Evolutionary conservation across 208 protist species (phyloP), one percentile per base, ranked within the genome.

Genomic region (Wallacemonas sp.): DNA sequence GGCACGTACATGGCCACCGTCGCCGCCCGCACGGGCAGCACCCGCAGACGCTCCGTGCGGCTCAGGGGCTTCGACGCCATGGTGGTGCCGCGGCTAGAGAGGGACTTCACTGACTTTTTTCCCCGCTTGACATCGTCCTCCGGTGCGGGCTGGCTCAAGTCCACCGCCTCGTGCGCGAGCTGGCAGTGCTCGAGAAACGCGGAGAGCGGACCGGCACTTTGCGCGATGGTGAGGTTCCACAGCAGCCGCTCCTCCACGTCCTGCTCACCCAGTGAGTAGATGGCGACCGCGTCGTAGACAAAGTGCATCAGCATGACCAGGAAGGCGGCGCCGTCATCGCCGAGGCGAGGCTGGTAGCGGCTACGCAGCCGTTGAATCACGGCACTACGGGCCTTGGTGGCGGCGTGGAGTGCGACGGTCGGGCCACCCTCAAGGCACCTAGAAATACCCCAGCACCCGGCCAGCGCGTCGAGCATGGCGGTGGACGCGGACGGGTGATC

Each of bases 271-370:
- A 93, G 74, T 13, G 85, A 89, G 66, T 87, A 89, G 3, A 75
- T 59, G 2, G 80, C 85, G 21, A 95, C 87, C 10, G 81, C 64
- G 68, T 95, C 90, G 73, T 93, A 92, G 15, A 93, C 1, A 15
- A 93, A 66, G 34, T 90, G 85, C 83, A 87, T 85, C 6, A 95
- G 67, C 54, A 83, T 62, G 29, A 75, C 48, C 53, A 91, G 73
- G 65, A 83, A 95, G 41, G 65, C 64, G 17, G 71, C 85, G 27
- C 66, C 54, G 13, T 38, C 22, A 32, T 48, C 32, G 54, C 68
- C 78, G 22, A 92, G 76, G 65, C 83, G 84, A 2, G 79, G 53
- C 8, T 72, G 70, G 66, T 89, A 87, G 54, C 87, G 87, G 58
- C 62, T 77, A 9, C 71, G 68, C n/a, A 95, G 39, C 1, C 87